Percentiles rank a stretch among this genome's conserved stretches.
These are phyloP conservation scores for Coprinopsis strossmayeri DNA, from an alignment of 768 basidiomycete species.

Conservation along the genomic window DNA sequence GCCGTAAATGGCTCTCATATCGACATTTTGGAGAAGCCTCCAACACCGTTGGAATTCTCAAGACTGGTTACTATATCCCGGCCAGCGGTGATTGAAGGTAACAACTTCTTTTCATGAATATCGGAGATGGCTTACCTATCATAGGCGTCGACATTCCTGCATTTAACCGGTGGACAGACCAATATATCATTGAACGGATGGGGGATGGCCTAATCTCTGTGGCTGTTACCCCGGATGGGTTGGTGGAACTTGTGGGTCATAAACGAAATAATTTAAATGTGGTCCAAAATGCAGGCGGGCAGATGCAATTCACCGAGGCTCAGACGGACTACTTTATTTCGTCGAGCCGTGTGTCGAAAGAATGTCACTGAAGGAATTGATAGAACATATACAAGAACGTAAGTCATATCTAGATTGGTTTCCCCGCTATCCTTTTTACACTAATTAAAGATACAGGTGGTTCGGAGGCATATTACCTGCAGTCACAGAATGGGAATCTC, in stretches of 20 bases:
- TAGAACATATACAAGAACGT: slow-evolving; percentile 27
- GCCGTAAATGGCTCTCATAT: slow-evolving; percentile 55
- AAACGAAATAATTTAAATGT: not conserved
- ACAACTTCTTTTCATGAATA: not conserved
- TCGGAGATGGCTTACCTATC: not conserved
- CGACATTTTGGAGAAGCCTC: slow-evolving; percentile 45
- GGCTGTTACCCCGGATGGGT: slow-evolving; percentile 85
- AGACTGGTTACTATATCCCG: slow-evolving; percentile 61
- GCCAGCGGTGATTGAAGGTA: slow-evolving; percentile 71
- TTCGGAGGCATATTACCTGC: slow-evolving; percentile 60
- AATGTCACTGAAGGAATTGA: slow-evolving; percentile 58
- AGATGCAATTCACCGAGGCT: slow-evolving; percentile 57
- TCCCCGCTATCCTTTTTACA: not conserved
- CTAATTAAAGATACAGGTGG: slow-evolving; percentile 18
- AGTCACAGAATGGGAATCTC: slow-evolving; percentile 90
- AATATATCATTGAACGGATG: slow-evolving; percentile 54
- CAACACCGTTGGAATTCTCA: slow-evolving; percentile 64
- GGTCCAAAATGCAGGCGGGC: slow-evolving; percentile 47
- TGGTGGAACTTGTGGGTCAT: slow-evolving; percentile 15
- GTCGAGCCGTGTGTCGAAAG: slow-evolving; percentile 64
- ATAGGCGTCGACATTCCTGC: slow-evolving; percentile 46
- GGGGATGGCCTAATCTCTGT: slow-evolving; percentile 54
- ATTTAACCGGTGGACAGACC: slow-evolving; percentile 54
- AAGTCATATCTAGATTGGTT: not conserved
- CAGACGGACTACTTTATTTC: slow-evolving; percentile 60